Percentiles rank a stretch among this genome's conserved stretches.
phyloP scores from a whole-genome alignment of 495 filamentous ascomycete species.

The Hypomontagnella monticulosa region DNA sequence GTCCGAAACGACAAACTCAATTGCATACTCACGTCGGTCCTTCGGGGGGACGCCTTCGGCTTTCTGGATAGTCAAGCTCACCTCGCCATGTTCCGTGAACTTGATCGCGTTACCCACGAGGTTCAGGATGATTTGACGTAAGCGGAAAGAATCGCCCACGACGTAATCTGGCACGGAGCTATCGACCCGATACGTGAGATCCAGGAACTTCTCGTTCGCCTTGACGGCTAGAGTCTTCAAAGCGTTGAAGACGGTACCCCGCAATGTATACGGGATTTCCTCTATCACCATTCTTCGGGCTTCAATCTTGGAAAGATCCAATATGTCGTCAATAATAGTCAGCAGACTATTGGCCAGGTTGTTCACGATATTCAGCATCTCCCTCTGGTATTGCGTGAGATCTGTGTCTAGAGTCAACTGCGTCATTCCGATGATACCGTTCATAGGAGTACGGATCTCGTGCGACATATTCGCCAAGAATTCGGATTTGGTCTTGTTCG shows the following conservation, averaged over 20 bases:
- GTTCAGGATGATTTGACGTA: slow-evolving; percentile 93
- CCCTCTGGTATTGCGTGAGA: slow-evolving; percentile 91
- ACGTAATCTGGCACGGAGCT: slow-evolving; percentile 96
- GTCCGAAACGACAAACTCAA: slow-evolving; percentile 96
- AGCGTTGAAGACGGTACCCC: slow-evolving; percentile 96
- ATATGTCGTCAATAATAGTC: slow-evolving; percentile 98
- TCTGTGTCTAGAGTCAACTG: slow-evolving; percentile 97
- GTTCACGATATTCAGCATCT: slow-evolving; percentile 99
- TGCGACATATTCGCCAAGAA: slow-evolving; percentile 99
- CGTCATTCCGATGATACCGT: slow-evolving; percentile 89
- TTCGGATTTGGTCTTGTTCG: slow-evolving; percentile 98
- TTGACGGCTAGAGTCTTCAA: slow-evolving; percentile 95
- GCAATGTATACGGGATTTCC: slow-evolving; percentile 94
- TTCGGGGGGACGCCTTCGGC: slow-evolving; percentile 67
- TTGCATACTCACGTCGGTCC: slow-evolving; percentile 81
- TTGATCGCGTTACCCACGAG: slow-evolving; percentile 88
- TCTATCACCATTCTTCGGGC: slow-evolving; percentile 99
- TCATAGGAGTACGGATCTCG: slow-evolving; percentile 98
- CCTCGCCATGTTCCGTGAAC: slow-evolving; percentile 97
- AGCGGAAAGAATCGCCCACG: slow-evolving; percentile 94
- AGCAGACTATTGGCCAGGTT: slow-evolving; percentile 96
- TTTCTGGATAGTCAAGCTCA: slow-evolving; percentile 90
- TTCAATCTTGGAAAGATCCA: slow-evolving; percentile 99
- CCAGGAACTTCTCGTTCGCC: slow-evolving; percentile 96
- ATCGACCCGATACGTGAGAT: slow-evolving; percentile 93